Base-by-base conservation (phyloP, 2,329 filamentous ascomycete species). In the Seiridium unicorne region DNA sequence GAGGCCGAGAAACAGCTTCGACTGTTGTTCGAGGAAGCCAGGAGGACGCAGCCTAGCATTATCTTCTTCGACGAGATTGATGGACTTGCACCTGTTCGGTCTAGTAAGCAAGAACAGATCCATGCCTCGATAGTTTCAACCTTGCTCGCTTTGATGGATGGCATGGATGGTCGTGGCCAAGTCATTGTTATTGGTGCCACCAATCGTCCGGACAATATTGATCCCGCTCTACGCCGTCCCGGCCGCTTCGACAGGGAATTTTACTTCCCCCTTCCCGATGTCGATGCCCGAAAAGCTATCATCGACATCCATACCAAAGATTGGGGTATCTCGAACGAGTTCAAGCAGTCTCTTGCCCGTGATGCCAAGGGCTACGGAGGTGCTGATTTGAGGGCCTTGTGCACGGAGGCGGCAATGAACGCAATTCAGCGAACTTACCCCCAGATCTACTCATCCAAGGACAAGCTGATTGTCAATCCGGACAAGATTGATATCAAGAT, bases 21-120 rank as follows among this genome's bases (percentile, higher is more conserved):
- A 51, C 79, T 98, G 60, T 83, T 99, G 4, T 99, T 99, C 65
- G 95, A 98, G 69, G 95, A 99, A 76, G 95, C 95, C 13, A 86
- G 94, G 63, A 95, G 93, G 73, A 98, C 90, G 1, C 95, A 99
- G 70, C 95, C 95, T 0, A 98, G 94, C 74, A 99, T 99, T 75
- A 99, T 99, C 74, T 99, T 99, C 80, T 98, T 99, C 68, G 95
- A 99, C 73, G 95, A 99, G 74, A 99, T 99, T 66, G 95, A 99
- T 77, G 95, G 95, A 59, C 82, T 99, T 64, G 95, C 95, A 3
- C 96, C 95, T 56, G 95, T 98, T 40, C 86, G 95, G 68, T 98
- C 95, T 10, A 97, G 94, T 76, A 98, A 98, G 74, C 94, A 98
- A 77, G 95, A 99, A 73, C 95, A 99, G 76, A 98, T 98, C 61